Evolutionary conservation across 805 yeast genomes (phyloP).

Genomic region (Yarrowia sp.): DNA sequence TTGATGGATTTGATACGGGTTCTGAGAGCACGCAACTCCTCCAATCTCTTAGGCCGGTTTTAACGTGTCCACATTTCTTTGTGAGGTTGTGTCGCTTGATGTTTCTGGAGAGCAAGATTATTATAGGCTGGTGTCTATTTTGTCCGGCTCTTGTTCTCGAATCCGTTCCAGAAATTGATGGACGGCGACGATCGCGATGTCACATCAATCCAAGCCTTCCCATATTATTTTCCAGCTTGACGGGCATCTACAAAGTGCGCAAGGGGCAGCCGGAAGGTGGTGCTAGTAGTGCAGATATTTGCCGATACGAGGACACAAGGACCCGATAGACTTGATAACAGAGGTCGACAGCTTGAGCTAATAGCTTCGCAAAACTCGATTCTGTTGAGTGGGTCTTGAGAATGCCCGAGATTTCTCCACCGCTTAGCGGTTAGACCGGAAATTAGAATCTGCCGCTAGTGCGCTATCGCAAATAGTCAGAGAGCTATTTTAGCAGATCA

Average conservation of each 20-base stretch:
- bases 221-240: not conserved
- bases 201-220: not conserved
- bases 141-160: not conserved
- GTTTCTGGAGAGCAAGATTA: not conserved
- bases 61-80: not conserved
- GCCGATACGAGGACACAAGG: too few relatives aligned
- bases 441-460: slow-evolving; percentile 4
- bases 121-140: not conserved
- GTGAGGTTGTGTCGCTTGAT: not conserved
- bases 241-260: not conserved
- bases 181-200: not conserved
- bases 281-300: too few relatives aligned
- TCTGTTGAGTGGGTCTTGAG: not conserved
- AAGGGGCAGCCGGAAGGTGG: too few relatives aligned
- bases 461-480: slow-evolving; percentile 17
- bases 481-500: not conserved
- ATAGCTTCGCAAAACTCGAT: not conserved
- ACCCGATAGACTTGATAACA: not conserved
- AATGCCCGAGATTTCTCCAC: slow-evolving; percentile 22
- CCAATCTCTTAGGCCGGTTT: not conserved
- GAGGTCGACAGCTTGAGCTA: not conserved
- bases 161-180: slow-evolving; percentile 5
- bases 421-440: not conserved
- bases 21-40: not conserved
- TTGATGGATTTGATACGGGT: not conserved